A percentile compares a stretch with the other conserved stretches of the same genome.
Conservation (phyloP, 768 basidiomycete genomes). For the Lactarius vividus region DNA sequence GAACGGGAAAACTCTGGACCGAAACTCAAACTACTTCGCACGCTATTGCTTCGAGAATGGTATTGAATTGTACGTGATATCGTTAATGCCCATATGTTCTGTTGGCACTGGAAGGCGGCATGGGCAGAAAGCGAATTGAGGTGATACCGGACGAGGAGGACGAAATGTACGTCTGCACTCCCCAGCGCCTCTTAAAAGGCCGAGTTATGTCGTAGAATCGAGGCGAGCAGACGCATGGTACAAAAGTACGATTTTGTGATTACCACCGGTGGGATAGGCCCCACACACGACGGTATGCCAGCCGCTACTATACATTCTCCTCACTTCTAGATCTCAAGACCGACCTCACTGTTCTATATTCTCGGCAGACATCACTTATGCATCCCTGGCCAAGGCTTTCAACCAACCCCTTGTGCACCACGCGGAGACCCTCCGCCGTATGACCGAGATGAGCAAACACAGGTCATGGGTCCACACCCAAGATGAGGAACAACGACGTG, state of each 20-base stretch:
- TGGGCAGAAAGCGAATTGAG: conserved; percentile 75
- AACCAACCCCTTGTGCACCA: conserved; percentile 65
- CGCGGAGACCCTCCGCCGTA: conserved; percentile 71
- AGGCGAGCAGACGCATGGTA: conserved; percentile 82
- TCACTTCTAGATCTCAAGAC: not conserved
- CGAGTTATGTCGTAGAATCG: conserved; percentile 49
- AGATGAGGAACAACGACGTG: conserved; percentile 69
- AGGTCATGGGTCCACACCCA: conserved; percentile 58
- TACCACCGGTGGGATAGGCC: conserved; percentile 88
- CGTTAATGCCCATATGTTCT: conserved; percentile 25
- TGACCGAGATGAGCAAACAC: conserved; percentile 58
- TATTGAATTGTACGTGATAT: conserved; percentile 58
- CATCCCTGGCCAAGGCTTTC: conserved; percentile 85
- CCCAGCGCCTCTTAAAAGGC: not conserved
- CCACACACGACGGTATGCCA: conserved; percentile 78
- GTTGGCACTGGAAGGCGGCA: conserved; percentile 27
- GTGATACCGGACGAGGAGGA: conserved; percentile 89
- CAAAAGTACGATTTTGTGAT: conserved; percentile 85
- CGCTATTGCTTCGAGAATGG: conserved; percentile 88
- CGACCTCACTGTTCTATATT: not conserved
- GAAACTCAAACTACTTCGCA: conserved; percentile 84
- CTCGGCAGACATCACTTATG: conserved; percentile 79
- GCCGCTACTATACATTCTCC: not conserved
- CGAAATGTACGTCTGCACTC: conserved; percentile 65
- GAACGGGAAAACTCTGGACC: conserved; percentile 86